These are phyloP conservation scores for Camellia lanceoleosa DNA, from an alignment of 148 eudicot species.

Conservation along the genomic window DNA sequence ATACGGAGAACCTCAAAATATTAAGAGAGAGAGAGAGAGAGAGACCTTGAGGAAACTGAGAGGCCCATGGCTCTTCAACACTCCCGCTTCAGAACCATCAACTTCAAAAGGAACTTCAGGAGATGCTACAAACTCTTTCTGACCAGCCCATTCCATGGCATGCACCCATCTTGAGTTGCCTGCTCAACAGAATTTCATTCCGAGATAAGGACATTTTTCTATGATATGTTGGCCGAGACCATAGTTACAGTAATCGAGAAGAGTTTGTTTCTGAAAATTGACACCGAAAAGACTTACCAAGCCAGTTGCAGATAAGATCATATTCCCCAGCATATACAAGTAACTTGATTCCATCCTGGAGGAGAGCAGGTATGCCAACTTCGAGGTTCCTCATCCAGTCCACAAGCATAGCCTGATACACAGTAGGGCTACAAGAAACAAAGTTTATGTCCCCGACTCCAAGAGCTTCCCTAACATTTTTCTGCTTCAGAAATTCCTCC, in stretches of 20 bases:
- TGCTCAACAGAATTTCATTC: conserved; percentile 20
- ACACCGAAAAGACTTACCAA: conserved; percentile 44
- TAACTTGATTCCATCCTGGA: conserved; percentile 75
- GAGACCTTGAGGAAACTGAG: conserved; percentile 82
- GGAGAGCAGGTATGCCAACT: conserved; percentile 82
- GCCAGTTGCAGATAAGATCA: conserved; percentile 98
- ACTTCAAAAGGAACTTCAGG: conserved; percentile 69
- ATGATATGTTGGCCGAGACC: no score
- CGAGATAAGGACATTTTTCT: not conserved
- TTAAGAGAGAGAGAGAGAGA: conserved; percentile 10
- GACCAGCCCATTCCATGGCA: conserved; percentile 86
- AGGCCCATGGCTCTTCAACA: conserved; percentile 65
- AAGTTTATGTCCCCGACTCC: conserved; percentile 83
- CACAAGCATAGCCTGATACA: conserved; percentile 75
- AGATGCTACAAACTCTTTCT: conserved; percentile 58
- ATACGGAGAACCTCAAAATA: not conserved
- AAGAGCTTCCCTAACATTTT: conserved; percentile 59
- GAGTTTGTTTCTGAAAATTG: not conserved
- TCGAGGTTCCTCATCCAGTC: conserved; percentile 98
- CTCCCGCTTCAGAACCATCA: conserved; percentile 71
- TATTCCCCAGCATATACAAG: conserved; percentile 95
- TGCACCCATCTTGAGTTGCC: conserved; percentile 97
- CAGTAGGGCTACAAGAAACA: conserved; percentile 83
- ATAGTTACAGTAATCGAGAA: no score
- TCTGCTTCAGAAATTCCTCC: conserved; percentile 64